Evolutionary conservation across 768 basidiomycete species (phyloP).

Genomic region (Boletus rubescentipes): DNA sequence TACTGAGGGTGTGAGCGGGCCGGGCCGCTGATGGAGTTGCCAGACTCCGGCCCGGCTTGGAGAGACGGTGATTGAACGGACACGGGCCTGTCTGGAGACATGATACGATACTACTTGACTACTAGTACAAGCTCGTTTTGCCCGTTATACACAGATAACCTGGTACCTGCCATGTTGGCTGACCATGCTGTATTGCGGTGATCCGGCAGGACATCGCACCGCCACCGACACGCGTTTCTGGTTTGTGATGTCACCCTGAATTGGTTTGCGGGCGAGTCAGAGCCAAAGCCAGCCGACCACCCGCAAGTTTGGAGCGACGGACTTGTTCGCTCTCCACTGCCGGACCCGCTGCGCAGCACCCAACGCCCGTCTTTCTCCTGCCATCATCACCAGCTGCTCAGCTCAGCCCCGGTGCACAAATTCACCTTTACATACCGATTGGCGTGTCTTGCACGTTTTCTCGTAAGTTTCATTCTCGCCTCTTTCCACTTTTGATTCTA

Average conservation of each 20-base stretch:
- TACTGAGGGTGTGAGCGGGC: neutral
- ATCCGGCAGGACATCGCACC: conserved; percentile 13
- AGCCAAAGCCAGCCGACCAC: neutral
- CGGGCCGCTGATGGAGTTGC: conserved; percentile 3
- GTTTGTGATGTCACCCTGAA: conserved; percentile 31
- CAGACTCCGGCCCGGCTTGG: neutral
- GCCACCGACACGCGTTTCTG: conserved; percentile 25
- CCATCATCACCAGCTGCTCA: conserved; percentile 10
- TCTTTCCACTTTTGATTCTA: conserved; percentile 29
- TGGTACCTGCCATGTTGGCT: neutral
- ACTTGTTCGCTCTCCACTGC: neutral
- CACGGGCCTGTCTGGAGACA: too few relatives aligned
- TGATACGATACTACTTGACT: too few relatives aligned
- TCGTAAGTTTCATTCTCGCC: conserved; percentile 25
- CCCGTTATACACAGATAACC: neutral
- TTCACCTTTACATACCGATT: conserved; percentile 17
- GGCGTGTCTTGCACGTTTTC: conserved; percentile 36
- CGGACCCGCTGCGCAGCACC: conserved; percentile 14
- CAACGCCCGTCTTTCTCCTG: neutral
- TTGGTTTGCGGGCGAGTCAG: conserved; percentile 6
- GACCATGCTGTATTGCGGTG: conserved; percentile 8
- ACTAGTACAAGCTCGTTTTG: neutral
- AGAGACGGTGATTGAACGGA: too few relatives aligned
- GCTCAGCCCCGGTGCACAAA: conserved; percentile 8
- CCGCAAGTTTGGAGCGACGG: conserved; percentile 15